phyloP scores from a whole-genome alignment of 768 basidiomycete species.

The Lentinula detonsa region DNA sequence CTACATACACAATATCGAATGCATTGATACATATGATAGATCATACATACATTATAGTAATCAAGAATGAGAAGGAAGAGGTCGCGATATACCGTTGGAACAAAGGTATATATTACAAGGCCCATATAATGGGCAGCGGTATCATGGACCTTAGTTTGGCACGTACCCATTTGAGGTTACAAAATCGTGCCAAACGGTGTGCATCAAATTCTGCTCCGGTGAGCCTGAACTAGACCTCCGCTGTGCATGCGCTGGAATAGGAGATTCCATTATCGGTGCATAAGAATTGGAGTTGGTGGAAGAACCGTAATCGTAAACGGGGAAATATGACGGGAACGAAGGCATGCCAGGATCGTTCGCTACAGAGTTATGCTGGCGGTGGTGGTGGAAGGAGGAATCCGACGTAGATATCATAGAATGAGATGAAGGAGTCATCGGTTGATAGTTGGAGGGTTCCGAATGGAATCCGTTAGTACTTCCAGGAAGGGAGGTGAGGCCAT shows the following conservation, averaged over 20 bases:
- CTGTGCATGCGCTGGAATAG: slow-evolving; percentile 28
- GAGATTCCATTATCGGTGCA: slow-evolving; percentile 33
- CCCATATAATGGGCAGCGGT: neutral
- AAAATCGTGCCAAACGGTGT: slow-evolving; percentile 61
- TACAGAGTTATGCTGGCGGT: slow-evolving; percentile 11
- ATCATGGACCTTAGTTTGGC: neutral
- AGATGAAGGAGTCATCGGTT: slow-evolving; percentile 11
- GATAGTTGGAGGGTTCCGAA: slow-evolving; percentile 26
- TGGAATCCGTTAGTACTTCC: slow-evolving; percentile 26
- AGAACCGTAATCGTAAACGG: slow-evolving; percentile 66
- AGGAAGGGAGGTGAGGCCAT: slow-evolving; percentile 12
- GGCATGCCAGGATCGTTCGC: neutral
- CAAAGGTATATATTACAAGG: too few species aligned
- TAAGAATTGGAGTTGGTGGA: slow-evolving; percentile 22
- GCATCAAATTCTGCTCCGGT: slow-evolving; percentile 53
- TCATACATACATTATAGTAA: neutral
- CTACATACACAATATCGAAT: neutral
- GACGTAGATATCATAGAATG: slow-evolving; percentile 12
- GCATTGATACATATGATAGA: neutral
- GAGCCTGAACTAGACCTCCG: slow-evolving; percentile 41
- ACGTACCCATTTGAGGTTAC: slow-evolving; percentile 31
- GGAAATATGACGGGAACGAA: slow-evolving; percentile 63
- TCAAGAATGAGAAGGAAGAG: neutral
- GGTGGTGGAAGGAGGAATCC: slow-evolving; percentile 11
- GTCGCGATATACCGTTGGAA: neutral